Evolutionary conservation across 495 filamentous ascomycete genomes (phyloP).

Genomic region (Lophiotrema nucula): DNA sequence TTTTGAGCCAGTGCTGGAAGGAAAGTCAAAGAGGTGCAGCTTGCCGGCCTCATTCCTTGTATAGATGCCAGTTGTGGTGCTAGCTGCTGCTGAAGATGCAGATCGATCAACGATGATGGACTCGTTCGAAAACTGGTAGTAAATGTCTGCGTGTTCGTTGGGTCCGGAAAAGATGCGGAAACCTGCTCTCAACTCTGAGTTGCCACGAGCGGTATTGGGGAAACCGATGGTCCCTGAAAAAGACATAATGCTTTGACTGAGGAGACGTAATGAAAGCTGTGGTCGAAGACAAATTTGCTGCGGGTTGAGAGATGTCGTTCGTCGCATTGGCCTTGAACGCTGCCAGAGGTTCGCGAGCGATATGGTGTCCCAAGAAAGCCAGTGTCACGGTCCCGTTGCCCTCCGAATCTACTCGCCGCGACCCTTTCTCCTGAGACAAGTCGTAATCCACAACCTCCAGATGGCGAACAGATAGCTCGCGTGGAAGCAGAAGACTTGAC

Average conservation of each 20-base stretch:
- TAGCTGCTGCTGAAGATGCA: background rate
- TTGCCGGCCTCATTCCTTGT: background rate
- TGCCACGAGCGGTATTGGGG: background rate
- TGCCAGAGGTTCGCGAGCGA: background rate
- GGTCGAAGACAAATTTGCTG: background rate
- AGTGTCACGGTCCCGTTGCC: background rate
- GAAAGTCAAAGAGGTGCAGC: background rate
- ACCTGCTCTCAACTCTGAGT: background rate
- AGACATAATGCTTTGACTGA: background rate
- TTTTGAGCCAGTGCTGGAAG: background rate
- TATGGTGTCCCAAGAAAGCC: background rate
- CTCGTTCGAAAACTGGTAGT: constrained; percentile 1
- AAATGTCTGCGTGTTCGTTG: constrained; percentile 1
- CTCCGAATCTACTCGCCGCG: background rate
- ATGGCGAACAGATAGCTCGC: background rate
- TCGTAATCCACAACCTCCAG: background rate
- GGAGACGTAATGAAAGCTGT: background rate
- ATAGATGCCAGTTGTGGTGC: background rate
- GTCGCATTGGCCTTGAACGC: background rate
- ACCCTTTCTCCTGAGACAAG: background rate
- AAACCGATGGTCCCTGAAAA: background rate
- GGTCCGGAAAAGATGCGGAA: background rate
- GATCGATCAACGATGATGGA: background rate
- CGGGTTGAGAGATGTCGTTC: background rate
- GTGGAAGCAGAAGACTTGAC: background rate